Evolutionary conservation across 768 basidiomycete species (phyloP).

Genomic region (Inosperma sp.): DNA sequence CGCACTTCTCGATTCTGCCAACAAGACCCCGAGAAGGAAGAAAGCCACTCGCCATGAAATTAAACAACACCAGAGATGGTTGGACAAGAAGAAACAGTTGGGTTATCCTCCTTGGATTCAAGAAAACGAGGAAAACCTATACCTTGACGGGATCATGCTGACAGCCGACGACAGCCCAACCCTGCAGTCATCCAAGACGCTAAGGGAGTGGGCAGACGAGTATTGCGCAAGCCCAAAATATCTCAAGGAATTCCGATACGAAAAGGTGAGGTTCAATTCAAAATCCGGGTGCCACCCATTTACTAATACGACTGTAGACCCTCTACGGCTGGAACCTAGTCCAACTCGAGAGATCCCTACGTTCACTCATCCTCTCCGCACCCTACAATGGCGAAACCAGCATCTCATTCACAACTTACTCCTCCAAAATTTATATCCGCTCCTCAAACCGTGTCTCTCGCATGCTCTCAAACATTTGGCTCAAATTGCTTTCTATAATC

Average conservation of each 20-base stretch:
- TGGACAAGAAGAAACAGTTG: constrained; percentile 36
- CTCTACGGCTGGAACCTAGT: constrained; percentile 47
- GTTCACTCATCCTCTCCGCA: constrained; percentile 40
- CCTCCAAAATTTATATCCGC: constrained; percentile 55
- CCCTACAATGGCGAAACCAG: constrained; percentile 43
- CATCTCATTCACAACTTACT: constrained; percentile 47
- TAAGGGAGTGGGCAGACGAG: constrained; percentile 79
- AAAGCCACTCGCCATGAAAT: constrained; percentile 40
- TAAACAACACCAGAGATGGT: constrained; percentile 43
- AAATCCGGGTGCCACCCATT: not conserved
- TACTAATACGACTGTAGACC: constrained; percentile 22
- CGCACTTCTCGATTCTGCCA: no score
- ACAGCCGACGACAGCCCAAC: constrained; percentile 8
- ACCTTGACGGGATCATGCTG: constrained; percentile 15
- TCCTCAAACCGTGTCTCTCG: constrained; percentile 64
- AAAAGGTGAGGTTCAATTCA: constrained; percentile 43
- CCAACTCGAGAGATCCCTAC: constrained; percentile 36
- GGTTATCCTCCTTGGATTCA: constrained; percentile 50
- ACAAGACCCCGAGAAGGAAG: constrained; percentile 26
- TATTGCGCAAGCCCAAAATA: constrained; percentile 67
- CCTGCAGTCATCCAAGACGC: constrained; percentile 39
- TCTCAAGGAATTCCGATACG: constrained; percentile 75
- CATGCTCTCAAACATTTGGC: constrained; percentile 64
- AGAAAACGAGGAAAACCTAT: constrained; percentile 14
- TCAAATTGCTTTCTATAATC: constrained; percentile 64